These are phyloP conservation scores for Raffaelea ambrosiae DNA, from an alignment of 2,329 filamentous ascomycete genomes.

Conservation along the genomic window DNA sequence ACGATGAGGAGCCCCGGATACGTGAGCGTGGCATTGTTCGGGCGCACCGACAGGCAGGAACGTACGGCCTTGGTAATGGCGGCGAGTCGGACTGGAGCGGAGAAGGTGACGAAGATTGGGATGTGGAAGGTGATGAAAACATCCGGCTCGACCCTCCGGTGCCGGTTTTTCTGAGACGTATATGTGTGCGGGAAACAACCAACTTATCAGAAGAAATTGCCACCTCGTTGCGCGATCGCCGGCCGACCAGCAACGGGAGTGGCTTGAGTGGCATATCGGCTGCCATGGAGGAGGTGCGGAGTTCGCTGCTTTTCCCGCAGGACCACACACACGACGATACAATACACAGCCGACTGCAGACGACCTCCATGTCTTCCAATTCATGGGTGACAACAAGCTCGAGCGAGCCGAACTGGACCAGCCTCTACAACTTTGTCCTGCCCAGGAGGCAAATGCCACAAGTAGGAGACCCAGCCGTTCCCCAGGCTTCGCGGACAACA, in stretches of 20 bases:
- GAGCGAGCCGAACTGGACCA: constrained; percentile 13
- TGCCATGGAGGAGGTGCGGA: not conserved
- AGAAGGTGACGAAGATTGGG: not conserved
- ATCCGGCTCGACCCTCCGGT: constrained; percentile 9
- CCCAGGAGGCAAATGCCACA: not conserved
- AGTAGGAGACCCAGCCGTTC: not conserved
- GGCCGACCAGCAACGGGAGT: not conserved
- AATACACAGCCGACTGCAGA: not conserved
- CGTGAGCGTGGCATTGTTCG: too few species aligned
- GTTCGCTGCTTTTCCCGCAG: not conserved
- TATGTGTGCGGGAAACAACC: not conserved
- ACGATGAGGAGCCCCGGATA: too few species aligned
- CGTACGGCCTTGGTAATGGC: too few species aligned
- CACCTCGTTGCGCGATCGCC: constrained; percentile 7
- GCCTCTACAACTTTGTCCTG: constrained; percentile 8
- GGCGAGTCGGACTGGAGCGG: not conserved
- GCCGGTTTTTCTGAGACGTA: constrained; percentile 3
- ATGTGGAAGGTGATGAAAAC: not conserved
- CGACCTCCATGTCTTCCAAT: constrained; percentile 5
- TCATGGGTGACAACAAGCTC: constrained; percentile 14
- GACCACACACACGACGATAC: too few species aligned
- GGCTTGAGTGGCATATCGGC: not conserved
- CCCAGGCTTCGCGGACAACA: not conserved
- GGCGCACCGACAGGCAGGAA: too few species aligned
- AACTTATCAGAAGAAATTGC: constrained; percentile 12